Percentiles rank a stretch among this genome's conserved stretches.
phyloP scores from a whole-genome alignment of 2,329 filamentous ascomycete species.

The Claviceps digitariae region DNA sequence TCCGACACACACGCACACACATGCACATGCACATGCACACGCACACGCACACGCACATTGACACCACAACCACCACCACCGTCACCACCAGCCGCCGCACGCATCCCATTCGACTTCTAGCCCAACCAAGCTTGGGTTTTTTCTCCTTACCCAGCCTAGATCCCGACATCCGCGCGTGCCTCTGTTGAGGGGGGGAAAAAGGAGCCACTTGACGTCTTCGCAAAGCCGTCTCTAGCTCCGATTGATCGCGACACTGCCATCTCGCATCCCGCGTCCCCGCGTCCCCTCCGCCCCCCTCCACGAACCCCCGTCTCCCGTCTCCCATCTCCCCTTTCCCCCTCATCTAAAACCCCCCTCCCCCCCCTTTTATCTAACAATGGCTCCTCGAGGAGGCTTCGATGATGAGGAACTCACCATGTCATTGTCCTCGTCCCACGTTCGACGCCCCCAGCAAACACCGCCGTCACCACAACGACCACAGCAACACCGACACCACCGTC shows the following conservation, averaged over 20 bases:
- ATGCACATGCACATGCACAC: too few species aligned
- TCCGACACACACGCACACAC: too few species aligned
- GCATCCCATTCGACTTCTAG: not conserved
- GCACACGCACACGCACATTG: too few species aligned
- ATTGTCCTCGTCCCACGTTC: slow-evolving; percentile 50
- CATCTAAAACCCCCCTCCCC: slow-evolving; percentile 9
- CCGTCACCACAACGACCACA: slow-evolving; percentile 1
- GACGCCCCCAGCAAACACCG: slow-evolving; percentile 29
- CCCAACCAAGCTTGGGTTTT: not conserved
- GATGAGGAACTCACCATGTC: slow-evolving; percentile 76
- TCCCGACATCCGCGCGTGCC: not conserved
- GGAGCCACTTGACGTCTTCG: not conserved
- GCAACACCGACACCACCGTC: slow-evolving; percentile 12
- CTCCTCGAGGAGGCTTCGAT: slow-evolving; percentile 48
- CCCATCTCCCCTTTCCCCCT: not conserved
- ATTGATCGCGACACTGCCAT: not conserved
- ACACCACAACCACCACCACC: not conserved
- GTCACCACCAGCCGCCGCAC: not conserved
- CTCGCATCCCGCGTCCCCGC: not conserved
- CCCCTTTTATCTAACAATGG: too few species aligned
- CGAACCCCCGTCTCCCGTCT: not conserved
- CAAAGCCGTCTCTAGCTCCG: not conserved
- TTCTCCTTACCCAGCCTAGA: not conserved
- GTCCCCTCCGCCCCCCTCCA: not conserved
- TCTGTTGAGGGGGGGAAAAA: not conserved